Base-by-base conservation (phyloP, 768 basidiomycete species). In the Serendipita sp. region DNA sequence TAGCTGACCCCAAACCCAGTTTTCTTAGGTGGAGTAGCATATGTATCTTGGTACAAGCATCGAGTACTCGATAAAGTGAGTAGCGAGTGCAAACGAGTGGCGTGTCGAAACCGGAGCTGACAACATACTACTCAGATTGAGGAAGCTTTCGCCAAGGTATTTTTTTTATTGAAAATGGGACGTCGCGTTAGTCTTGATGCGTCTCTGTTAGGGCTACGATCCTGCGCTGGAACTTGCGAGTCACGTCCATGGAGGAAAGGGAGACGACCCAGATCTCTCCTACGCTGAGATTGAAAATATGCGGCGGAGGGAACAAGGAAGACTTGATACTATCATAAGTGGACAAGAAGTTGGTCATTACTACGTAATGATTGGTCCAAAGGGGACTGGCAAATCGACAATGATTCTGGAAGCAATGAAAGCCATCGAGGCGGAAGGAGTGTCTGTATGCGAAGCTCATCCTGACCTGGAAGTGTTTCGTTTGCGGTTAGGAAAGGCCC, bases 391-490 rank as follows among this genome's bases (percentile, higher is more conserved):
- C 3, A 89, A 91, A 74, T 83, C 84, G 13, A 86, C 86, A 0
- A 85, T 88, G 87, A 81, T 92, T 62, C 77, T 92, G 61, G 85
- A 92, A 62, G 80, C 86, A 2, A 91, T 93, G 88, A 73, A 81
- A 22, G 76, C 78, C 3, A 84, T 83, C 66, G 75, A 48, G 20
- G 31, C 62, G 20, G 44, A 14, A 64, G 70, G 70, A 2, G 81
- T 87, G 28, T 81, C 85, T 7, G 79, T 90, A 75, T 85, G 83
- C 68, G 88, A 89, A 70, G 90, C 86, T 14, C 89, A 91, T 71
- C 87, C 87, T 20, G 88, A 91, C 72, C 76, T 93, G 17, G 88
- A 91, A 71, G 87, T 93, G 33, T 90, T 94, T 74, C 79, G 86
- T 62, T 77, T 92, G 42, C 82, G 90, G 43, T 77, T 95, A 26